Evolutionary conservation across 768 basidiomycete genomes (phyloP).

Genomic region (Russula abietina): DNA sequence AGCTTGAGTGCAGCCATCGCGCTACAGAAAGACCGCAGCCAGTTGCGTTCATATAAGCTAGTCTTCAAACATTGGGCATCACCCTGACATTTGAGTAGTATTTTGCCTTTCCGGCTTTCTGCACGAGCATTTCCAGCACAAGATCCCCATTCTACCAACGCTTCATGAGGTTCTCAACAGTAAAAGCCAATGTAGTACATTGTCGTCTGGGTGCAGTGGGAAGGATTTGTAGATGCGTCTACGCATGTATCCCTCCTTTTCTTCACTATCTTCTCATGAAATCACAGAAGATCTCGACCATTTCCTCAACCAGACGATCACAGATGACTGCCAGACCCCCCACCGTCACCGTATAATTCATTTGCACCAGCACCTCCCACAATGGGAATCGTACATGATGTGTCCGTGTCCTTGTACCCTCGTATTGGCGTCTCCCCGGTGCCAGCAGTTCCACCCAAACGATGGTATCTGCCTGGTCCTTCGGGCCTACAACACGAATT

Average conservation of each 20-base stretch:
- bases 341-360: constrained; percentile 8
- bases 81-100: constrained; percentile 34
- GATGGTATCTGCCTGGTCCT: constrained; percentile 19
- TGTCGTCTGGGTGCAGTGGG: constrained; percentile 25
- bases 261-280: constrained; percentile 29
- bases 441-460: constrained; percentile 5
- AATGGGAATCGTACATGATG: constrained; percentile 18
- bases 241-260: constrained; percentile 31
- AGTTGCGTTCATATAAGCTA: constrained; percentile 39
- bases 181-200: constrained; percentile 43
- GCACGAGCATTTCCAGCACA: constrained; percentile 43
- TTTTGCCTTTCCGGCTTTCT: constrained; percentile 58
- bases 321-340: constrained; percentile 24
- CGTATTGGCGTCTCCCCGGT: constrained; percentile 12
- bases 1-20: constrained; percentile 80
- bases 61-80: background rate
- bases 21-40: constrained; percentile 69
- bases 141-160: constrained; percentile 51
- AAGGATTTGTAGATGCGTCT: constrained; percentile 15
- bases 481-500: constrained; percentile 23
- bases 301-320: constrained; percentile 28
- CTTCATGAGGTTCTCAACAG: constrained; percentile 65
- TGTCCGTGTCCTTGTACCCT: no score
- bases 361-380: constrained; percentile 10
- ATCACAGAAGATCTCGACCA: constrained; percentile 32